Conservation (phyloP, 352 stramenopile genomes). For the Pythium pyrilobum region DNA sequence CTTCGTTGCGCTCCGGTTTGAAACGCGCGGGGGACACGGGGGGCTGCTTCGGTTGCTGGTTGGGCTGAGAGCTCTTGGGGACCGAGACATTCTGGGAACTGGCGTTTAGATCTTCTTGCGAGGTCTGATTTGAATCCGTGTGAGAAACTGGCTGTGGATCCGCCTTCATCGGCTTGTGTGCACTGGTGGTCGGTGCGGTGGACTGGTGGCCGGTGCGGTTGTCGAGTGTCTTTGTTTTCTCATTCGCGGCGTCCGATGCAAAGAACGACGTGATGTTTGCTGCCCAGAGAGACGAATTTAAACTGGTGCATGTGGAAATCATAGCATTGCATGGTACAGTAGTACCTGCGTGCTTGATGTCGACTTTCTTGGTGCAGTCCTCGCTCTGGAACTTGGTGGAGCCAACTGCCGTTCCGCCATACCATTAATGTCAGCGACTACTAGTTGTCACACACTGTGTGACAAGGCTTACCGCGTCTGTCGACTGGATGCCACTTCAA, state of each 20-base stretch:
- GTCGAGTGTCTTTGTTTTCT: not conserved
- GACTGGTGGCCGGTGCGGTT: not conserved
- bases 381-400: slow-evolving; percentile 71
- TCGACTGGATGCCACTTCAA: slow-evolving; percentile 80
- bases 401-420: slow-evolving; percentile 58
- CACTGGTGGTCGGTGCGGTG: too few species aligned
- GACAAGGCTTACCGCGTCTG: slow-evolving; percentile 37
- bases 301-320: too few species aligned
- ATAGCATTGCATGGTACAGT: not conserved
- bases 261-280: slow-evolving; percentile 74
- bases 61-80: too few species aligned
- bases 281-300: too few species aligned
- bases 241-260: not conserved
- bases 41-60: not conserved
- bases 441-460: not conserved
- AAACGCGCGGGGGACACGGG: slow-evolving; percentile 1
- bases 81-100: too few species aligned
- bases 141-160: too few species aligned
- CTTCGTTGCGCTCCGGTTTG: slow-evolving; percentile 14
- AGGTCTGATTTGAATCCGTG: too few species aligned
- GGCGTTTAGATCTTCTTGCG: too few species aligned
- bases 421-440: too few species aligned
- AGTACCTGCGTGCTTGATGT: slow-evolving; percentile 71
- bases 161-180: too few species aligned
- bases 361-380: slow-evolving; percentile 65